phyloP scores from a whole-genome alignment of 2,329 filamentous ascomycete genomes.

The Cercospora canescens region DNA sequence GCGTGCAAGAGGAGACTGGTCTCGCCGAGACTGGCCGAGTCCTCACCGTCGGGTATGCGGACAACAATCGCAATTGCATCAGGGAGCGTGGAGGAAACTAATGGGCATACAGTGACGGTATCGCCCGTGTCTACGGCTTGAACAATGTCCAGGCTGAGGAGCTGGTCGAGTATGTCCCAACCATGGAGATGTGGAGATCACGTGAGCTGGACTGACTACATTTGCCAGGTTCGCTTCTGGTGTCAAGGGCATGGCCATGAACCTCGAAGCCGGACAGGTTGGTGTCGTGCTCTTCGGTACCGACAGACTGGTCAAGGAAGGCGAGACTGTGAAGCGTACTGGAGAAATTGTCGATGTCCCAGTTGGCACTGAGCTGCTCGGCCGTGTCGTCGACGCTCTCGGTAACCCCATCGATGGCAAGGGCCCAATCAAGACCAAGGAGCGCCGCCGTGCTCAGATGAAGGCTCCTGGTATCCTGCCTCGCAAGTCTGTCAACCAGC shows the following conservation, averaged over 20 bases:
- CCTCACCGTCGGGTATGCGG: conserved; percentile 93
- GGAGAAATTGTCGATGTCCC: conserved; percentile 99
- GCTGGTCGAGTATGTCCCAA: conserved; percentile 81
- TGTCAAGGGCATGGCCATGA: conserved; percentile 99
- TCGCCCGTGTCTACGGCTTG: conserved; percentile 99
- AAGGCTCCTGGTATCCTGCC: conserved; percentile 99
- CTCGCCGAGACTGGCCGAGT: conserved; percentile 99
- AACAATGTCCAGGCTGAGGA: conserved; percentile 99
- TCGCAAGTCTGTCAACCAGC: conserved; percentile 95
- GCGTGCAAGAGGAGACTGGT: conserved; percentile 93
- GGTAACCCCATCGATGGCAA: conserved; percentile 99
- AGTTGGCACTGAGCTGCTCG: conserved; percentile 88
- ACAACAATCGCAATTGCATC: not conserved
- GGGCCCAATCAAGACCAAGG: conserved; percentile 88
- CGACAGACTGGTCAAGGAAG: conserved; percentile 99
- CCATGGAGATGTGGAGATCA: conserved; percentile 5
- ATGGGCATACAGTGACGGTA: conserved; percentile 81
- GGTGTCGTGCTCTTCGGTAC: conserved; percentile 99
- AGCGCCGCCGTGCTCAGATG: conserved; percentile 94
- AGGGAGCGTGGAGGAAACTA: conserved; percentile 9
- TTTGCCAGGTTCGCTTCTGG: conserved; percentile 89
- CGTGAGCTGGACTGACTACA: conserved; percentile 17
- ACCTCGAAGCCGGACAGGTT: conserved; percentile 99
- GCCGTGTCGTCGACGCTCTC: conserved; percentile 97
- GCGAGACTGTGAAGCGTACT: conserved; percentile 99